These are phyloP conservation scores for Chenopodium album DNA, from an alignment of 148 eudicot genomes.

Conservation along the genomic window DNA sequence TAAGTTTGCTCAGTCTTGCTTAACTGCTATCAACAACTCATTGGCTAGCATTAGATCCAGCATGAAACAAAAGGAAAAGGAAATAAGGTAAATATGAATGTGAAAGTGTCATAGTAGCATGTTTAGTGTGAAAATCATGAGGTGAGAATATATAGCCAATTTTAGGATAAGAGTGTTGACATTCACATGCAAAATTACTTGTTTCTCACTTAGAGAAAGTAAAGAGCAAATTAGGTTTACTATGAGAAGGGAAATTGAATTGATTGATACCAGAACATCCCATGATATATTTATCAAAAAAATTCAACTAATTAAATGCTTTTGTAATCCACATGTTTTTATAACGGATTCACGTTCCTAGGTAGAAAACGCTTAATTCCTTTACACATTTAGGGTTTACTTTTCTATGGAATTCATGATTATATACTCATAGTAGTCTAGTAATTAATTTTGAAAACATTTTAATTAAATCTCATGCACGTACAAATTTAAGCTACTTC, in stretches of 20 bases:
- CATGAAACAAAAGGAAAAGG: neutral
- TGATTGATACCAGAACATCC: constrained; percentile 30
- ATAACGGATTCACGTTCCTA: constrained; percentile 24
- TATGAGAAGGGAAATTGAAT: constrained; percentile 35
- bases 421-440: neutral
- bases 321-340: constrained; percentile 47
- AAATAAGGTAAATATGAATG: no score
- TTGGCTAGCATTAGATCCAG: neutral
- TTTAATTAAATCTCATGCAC: neutral
- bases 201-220: neutral
- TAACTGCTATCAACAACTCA: neutral
- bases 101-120: constrained; percentile 3
- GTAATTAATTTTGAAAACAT: neutral
- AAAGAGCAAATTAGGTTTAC: constrained; percentile 42
- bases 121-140: constrained; percentile 25
- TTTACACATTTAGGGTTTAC: neutral
- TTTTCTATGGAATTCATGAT: neutral
- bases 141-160: neutral
- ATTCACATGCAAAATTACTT: constrained; percentile 36
- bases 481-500: no score
- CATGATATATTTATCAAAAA: constrained; percentile 12
- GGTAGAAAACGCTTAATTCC: neutral
- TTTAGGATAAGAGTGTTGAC: constrained; percentile 17
- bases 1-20: no score
- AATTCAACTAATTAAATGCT: constrained; percentile 25